These are phyloP conservation scores for Alternaria hordeiaustralica DNA, from an alignment of 2,329 filamentous ascomycete species.

Conservation along the genomic window DNA sequence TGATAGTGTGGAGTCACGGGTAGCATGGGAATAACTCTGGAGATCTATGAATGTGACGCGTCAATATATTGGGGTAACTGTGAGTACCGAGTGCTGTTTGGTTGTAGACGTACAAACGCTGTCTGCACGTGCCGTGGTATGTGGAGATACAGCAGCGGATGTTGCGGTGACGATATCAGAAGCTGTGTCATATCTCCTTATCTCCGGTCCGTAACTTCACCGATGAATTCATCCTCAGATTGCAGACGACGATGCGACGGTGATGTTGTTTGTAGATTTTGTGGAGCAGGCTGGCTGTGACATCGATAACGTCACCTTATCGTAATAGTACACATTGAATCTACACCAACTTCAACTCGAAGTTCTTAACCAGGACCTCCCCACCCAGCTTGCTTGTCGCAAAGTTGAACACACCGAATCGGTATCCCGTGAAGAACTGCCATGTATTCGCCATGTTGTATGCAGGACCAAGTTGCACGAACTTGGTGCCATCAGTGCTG, in stretches of 20 bases:
- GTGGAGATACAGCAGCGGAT: background rate
- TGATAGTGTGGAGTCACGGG: background rate
- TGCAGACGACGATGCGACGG: background rate
- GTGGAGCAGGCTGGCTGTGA: background rate
- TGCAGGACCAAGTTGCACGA: conserved; percentile 37
- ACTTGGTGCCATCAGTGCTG: conserved; percentile 45
- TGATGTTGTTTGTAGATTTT: background rate
- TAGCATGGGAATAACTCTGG: background rate
- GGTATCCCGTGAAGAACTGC: conserved; percentile 50
- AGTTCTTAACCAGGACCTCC: conserved; percentile 31
- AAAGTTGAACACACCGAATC: conserved; percentile 50
- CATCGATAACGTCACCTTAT: background rate
- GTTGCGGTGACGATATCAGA: background rate
- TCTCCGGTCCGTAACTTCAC: background rate
- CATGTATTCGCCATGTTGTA: conserved; percentile 46
- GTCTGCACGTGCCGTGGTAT: background rate
- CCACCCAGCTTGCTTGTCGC: conserved; percentile 47
- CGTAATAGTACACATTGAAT: background rate
- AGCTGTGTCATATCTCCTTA: background rate
- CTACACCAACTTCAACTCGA: conserved; percentile 18
- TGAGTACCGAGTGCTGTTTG: background rate
- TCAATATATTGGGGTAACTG: background rate
- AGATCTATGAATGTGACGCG: background rate
- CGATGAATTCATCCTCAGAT: background rate
- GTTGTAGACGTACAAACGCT: background rate